Percentiles rank a stretch among this genome's conserved stretches.
Evolutionary conservation across 1,139 yeast species (phyloP).

Genomic region (Debaryomyces nepalensis): DNA sequence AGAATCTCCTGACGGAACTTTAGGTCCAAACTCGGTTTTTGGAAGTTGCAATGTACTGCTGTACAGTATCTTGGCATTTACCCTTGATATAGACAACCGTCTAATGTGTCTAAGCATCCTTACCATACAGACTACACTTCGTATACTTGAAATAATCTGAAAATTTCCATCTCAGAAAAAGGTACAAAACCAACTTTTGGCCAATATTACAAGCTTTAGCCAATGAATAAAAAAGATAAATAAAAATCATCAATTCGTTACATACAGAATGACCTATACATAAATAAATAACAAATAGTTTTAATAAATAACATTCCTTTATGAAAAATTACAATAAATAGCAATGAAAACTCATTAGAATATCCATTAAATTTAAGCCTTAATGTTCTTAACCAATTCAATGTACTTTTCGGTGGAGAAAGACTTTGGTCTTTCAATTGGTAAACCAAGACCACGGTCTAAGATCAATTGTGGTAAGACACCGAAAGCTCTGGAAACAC

Average conservation of each 20-base stretch:
- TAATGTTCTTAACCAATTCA: conserved; percentile 59
- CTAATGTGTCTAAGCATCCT: conserved; percentile 9
- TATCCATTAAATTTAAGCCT: conserved; percentile 24
- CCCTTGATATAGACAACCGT: conserved; percentile 7
- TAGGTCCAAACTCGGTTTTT: conserved; percentile 46
- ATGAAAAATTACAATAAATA: conserved; percentile 18
- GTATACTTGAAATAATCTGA: neutral
- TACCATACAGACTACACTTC: neutral
- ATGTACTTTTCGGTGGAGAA: conserved; percentile 77
- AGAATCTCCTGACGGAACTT: conserved; percentile 38
- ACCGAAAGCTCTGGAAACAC: conserved; percentile 98
- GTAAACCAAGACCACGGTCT: conserved; percentile 93
- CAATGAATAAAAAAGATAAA: conserved; percentile 4
- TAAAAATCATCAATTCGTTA: conserved; percentile 18
- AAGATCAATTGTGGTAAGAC: conserved; percentile 95
- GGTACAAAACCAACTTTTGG: conserved; percentile 1
- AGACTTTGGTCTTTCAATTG: conserved; percentile 98
- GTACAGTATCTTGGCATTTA: conserved; percentile 20
- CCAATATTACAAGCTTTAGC: conserved; percentile 5
- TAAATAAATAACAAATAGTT: conserved; percentile 15
- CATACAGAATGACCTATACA: conserved; percentile 16
- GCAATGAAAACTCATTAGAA: conserved; percentile 16
- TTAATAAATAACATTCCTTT: conserved; percentile 11
- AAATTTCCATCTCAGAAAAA: conserved; percentile 9
- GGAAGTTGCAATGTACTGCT: conserved; percentile 47